Evolutionary conservation across 2,329 filamentous ascomycete genomes (phyloP).

Genomic region (Monosporascus sp.): DNA sequence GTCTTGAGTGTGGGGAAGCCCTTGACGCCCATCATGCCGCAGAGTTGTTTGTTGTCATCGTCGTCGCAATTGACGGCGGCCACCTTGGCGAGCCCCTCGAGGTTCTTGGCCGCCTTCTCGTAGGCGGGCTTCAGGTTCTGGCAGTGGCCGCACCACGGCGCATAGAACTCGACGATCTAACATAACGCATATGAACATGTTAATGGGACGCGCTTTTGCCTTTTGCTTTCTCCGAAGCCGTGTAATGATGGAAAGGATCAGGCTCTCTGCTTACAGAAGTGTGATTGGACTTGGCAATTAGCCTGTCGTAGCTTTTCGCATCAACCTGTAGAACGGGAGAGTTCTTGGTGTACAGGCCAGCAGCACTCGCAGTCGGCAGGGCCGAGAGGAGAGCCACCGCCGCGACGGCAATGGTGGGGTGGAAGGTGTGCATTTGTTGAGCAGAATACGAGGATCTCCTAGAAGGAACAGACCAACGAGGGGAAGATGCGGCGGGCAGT

Average conservation of each 20-base stretch:
- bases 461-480: too few relatives aligned
- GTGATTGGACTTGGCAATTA: constrained; percentile 86
- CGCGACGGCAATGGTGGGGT: constrained; percentile 47
- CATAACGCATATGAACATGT: not conserved
- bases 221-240: too few relatives aligned
- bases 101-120: constrained; percentile 85
- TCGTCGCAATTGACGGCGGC: constrained; percentile 95
- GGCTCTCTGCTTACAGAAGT: constrained; percentile 62
- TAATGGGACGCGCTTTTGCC: not conserved
- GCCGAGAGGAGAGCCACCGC: constrained; percentile 61
- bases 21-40: constrained; percentile 77
- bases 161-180: constrained; percentile 79
- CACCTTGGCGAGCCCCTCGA: constrained; percentile 89
- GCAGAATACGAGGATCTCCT: not conserved
- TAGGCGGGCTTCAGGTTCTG: constrained; percentile 92
- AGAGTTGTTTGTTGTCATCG: constrained; percentile 84
- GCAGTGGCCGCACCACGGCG: constrained; percentile 97
- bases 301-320: constrained; percentile 69
- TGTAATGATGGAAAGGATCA: too few relatives aligned
- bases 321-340: constrained; percentile 83
- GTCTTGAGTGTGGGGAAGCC: constrained; percentile 97
- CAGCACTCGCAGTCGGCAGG: constrained; percentile 60
- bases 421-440: constrained; percentile 43
- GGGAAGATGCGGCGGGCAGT: too few relatives aligned
- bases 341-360: constrained; percentile 76